These are phyloP conservation scores for Amanita phalloides DNA, from an alignment of 768 basidiomycete genomes.

Conservation along the genomic window DNA sequence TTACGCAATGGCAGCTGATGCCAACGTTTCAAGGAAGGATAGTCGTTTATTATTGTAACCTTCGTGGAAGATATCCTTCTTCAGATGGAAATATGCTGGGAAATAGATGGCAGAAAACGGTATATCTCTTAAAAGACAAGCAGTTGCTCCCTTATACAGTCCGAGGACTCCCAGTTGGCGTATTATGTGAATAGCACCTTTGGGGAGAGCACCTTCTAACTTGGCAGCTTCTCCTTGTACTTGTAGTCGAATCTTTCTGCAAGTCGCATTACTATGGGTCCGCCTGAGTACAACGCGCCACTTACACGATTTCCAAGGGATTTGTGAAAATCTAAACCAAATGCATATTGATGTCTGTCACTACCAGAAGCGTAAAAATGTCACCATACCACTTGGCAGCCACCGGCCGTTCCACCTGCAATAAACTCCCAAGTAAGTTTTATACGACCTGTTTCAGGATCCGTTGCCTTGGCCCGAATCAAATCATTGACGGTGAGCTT, in stretches of 20 bases:
- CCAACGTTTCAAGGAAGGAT: slow-evolving; percentile 81
- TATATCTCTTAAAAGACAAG: slow-evolving; percentile 90
- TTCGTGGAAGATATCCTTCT: slow-evolving; percentile 92
- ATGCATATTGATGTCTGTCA: background rate
- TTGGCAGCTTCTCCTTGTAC: slow-evolving; percentile 95
- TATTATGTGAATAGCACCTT: slow-evolving; percentile 88
- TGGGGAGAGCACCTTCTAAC: slow-evolving; percentile 65
- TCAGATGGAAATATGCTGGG: slow-evolving; percentile 79
- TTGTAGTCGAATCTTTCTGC: slow-evolving; percentile 86
- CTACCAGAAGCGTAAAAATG: background rate
- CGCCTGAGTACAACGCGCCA: background rate
- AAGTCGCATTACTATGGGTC: background rate
- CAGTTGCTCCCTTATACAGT: slow-evolving; percentile 86
- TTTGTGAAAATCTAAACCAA: slow-evolving; percentile 82
- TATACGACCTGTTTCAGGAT: slow-evolving; percentile 95
- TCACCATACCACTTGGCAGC: slow-evolving; percentile 90
- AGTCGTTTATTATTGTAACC: slow-evolving; percentile 93
- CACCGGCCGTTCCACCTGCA: slow-evolving; percentile 91
- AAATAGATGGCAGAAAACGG: slow-evolving; percentile 96
- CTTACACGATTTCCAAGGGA: slow-evolving; percentile 91
- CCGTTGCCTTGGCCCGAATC: slow-evolving; percentile 71
- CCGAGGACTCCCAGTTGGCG: slow-evolving; percentile 88
- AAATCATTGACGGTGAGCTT: slow-evolving; percentile 96
- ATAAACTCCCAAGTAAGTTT: slow-evolving; percentile 82
- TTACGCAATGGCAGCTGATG: slow-evolving; percentile 73